phyloP scores from a whole-genome alignment of 192 early-diverging fungal genomes.

The Chytriomyces confervae region DNA sequence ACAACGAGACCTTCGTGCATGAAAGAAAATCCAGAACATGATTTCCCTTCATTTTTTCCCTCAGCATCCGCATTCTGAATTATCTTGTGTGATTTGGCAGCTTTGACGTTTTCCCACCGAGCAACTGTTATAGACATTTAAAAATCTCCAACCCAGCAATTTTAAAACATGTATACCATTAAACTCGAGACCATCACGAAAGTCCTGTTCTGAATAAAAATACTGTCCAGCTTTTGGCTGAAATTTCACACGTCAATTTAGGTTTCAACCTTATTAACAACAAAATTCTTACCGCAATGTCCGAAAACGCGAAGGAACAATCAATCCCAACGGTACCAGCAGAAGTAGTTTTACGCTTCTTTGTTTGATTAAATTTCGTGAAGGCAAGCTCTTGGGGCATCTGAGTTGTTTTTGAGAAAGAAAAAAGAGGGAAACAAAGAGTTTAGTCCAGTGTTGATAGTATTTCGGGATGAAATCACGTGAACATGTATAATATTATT shows the following conservation, averaged over 20 bases:
- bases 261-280: neutral
- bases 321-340: neutral
- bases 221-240: neutral
- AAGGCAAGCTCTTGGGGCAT: neutral
- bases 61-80: neutral
- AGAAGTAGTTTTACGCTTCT: constrained; percentile 3
- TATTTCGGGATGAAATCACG: neutral
- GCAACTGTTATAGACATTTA: neutral
- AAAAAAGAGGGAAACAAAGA: neutral
- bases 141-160: neutral
- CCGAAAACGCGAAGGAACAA: neutral
- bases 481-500: too few relatives aligned
- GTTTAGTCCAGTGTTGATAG: neutral
- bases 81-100: neutral
- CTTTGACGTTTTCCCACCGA: neutral
- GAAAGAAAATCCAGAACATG: neutral
- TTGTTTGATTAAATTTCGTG: neutral
- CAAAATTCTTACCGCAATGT: neutral
- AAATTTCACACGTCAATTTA: too few relatives aligned
- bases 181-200: neutral
- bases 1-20: neutral
- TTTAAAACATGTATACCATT: neutral
- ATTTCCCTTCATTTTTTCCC: neutral
- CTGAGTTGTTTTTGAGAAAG: neutral
- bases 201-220: neutral